Evolutionary conservation across 768 basidiomycete genomes (phyloP).

Genomic region (Fistulinella prunicolor): DNA sequence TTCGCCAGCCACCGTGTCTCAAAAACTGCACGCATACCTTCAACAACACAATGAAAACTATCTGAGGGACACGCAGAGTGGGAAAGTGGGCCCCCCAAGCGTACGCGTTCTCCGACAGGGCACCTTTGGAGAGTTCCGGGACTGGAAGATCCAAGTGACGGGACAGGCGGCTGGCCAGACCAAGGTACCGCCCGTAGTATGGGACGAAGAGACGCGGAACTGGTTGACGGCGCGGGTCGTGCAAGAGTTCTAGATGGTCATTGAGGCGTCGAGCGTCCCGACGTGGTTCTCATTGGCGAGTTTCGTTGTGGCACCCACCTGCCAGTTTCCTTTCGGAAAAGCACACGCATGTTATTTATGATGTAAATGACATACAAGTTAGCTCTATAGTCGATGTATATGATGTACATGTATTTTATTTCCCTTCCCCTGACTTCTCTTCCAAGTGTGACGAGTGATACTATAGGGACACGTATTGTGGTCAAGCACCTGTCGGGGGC

Average conservation of each 20-base stretch:
- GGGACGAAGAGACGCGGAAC: slow-evolving; percentile 9
- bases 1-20: slow-evolving; percentile 1
- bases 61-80: slow-evolving; percentile 4
- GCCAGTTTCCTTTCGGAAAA: no score
- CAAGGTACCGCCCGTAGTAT: slow-evolving; percentile 19
- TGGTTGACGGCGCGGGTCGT: slow-evolving; percentile 19
- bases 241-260: slow-evolving; percentile 15
- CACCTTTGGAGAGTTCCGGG: slow-evolving; percentile 19
- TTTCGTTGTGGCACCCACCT: no score
- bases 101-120: slow-evolving; percentile 18
- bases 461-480: no score
- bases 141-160: slow-evolving; percentile 17
- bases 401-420: no score
- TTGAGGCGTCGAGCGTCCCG: no score
- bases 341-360: no score
- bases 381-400: no score
- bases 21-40: slow-evolving; percentile 9
- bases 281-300: no score
- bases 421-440: no score
- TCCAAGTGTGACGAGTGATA: no score
- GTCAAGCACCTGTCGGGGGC: no score
- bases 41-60: slow-evolving; percentile 17
- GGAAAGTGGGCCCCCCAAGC: slow-evolving; percentile 8
- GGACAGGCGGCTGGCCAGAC: slow-evolving; percentile 17
- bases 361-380: no score